These are phyloP conservation scores for Capsicum pubescens DNA, from an alignment of 257 asterid species.

Conservation along the genomic window DNA sequence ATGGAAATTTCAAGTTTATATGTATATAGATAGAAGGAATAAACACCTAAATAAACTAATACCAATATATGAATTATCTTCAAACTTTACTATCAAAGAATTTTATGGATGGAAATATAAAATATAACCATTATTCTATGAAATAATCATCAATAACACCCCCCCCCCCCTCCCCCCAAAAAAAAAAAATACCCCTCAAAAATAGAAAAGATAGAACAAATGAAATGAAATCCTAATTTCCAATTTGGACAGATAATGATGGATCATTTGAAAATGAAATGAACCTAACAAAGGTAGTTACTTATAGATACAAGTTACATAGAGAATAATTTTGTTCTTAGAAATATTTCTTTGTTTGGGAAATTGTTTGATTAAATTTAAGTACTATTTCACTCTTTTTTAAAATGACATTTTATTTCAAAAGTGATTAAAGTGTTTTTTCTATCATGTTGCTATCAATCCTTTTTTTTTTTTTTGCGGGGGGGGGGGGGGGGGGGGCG, in stretches of 20 bases:
- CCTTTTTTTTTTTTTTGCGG: background rate
- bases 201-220: background rate
- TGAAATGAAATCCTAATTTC: constrained; percentile 5
- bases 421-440: background rate
- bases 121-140: background rate
- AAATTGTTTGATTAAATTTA: constrained; percentile 30
- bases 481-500: too few species aligned
- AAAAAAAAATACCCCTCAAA: background rate
- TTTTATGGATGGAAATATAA: background rate
- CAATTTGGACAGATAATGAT: constrained; percentile 6
- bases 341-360: constrained; percentile 9
- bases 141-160: background rate
- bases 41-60: background rate
- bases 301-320: background rate
- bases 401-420: background rate
- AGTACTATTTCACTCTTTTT: constrained; percentile 12
- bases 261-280: constrained; percentile 28
- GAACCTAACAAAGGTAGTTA: constrained; percentile 25
- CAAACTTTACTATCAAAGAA: background rate
- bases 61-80: background rate
- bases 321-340: constrained; percentile 12
- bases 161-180: background rate
- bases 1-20: background rate
- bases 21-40: background rate
- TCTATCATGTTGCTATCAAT: constrained; percentile 10